These are phyloP conservation scores for Cyclaneusma minus DNA, from an alignment of 2,329 filamentous ascomycete species.

Conservation along the genomic window DNA sequence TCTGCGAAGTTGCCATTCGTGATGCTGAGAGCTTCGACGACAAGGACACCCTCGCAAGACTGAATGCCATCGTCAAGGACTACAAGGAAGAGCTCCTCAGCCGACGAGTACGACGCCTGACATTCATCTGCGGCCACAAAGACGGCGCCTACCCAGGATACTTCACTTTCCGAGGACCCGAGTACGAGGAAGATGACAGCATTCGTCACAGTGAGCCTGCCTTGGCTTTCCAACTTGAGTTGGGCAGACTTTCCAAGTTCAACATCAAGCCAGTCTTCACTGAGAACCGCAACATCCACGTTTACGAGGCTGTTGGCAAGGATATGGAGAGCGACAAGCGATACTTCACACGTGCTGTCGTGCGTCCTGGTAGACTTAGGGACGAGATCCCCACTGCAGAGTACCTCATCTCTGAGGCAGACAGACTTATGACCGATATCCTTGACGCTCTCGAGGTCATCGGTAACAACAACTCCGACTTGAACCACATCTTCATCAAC, in stretches of 20 bases:
- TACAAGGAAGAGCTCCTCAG: slow-evolving; percentile 72
- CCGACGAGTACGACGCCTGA: slow-evolving; percentile 74
- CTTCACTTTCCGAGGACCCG: slow-evolving; percentile 92
- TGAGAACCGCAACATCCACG: slow-evolving; percentile 97
- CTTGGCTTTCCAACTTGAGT: slow-evolving; percentile 94
- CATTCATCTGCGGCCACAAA: slow-evolving; percentile 89
- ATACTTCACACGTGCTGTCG: slow-evolving; percentile 94
- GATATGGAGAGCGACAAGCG: slow-evolving; percentile 91
- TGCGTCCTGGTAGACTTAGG: slow-evolving; percentile 81
- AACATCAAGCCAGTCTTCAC: slow-evolving; percentile 97
- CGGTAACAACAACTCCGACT: slow-evolving; percentile 96
- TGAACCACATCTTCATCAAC: slow-evolving; percentile 99
- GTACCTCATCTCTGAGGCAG: slow-evolving; percentile 94
- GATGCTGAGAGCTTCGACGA: slow-evolving; percentile 78
- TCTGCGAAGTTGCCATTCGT: slow-evolving; percentile 81
- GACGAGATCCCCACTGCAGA: slow-evolving; percentile 98
- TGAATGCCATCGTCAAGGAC: slow-evolving; percentile 59
- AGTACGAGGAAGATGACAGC: slow-evolving; percentile 79
- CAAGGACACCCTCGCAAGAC: slow-evolving; percentile 60
- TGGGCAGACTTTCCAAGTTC: slow-evolving; percentile 89
- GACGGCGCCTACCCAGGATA: slow-evolving; percentile 93
- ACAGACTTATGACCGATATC: slow-evolving; percentile 94
- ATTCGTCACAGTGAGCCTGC: slow-evolving; percentile 96
- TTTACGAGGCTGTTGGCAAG: slow-evolving; percentile 94
- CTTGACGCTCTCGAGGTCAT: slow-evolving; percentile 96